Evolutionary conservation across 2,329 filamentous ascomycete species (phyloP).

Genomic region (Alternaria arborescens): DNA sequence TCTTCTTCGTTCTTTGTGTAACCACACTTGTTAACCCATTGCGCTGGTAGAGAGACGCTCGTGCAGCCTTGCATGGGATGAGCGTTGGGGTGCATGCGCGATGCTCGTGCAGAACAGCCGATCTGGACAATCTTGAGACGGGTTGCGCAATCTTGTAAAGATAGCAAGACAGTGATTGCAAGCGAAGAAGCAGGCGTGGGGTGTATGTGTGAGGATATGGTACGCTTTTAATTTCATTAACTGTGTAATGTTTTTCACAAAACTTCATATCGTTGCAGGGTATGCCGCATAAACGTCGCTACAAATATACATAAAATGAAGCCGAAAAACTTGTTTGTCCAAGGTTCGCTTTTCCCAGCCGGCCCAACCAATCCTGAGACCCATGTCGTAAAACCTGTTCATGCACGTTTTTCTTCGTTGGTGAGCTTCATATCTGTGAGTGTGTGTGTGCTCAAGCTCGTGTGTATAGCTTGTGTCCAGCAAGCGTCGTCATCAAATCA

Average conservation of each 20-base stretch:
- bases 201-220: not conserved
- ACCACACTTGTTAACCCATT: not conserved
- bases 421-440: slow-evolving; percentile 11
- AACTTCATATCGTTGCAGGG: slow-evolving; percentile 2
- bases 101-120: slow-evolving; percentile 5
- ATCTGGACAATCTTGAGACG: not conserved
- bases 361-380: slow-evolving; percentile 13
- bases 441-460: not conserved
- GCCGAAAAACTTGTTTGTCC: slow-evolving; percentile 4
- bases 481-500: slow-evolving; percentile 52
- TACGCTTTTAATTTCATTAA: slow-evolving; percentile 6
- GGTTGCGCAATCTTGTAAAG: not conserved
- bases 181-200: not conserved
- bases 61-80: slow-evolving; percentile 10
- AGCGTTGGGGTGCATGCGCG: slow-evolving; percentile 5
- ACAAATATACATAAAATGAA: slow-evolving; percentile 13
- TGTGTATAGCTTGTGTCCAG: slow-evolving; percentile 23
- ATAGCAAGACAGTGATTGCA: not conserved
- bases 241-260: slow-evolving; percentile 1
- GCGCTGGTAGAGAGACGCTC: not conserved
- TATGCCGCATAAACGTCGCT: slow-evolving; percentile 12
- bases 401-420: slow-evolving; percentile 9
- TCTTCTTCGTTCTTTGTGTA: not conserved
- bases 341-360: slow-evolving; percentile 7
- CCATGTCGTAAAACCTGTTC: slow-evolving; percentile 16